Percentiles rank a stretch among this genome's conserved stretches.
These are phyloP conservation scores for Xylaria sp. DNA, from an alignment of 2,329 filamentous ascomycete species.

Conservation along the genomic window DNA sequence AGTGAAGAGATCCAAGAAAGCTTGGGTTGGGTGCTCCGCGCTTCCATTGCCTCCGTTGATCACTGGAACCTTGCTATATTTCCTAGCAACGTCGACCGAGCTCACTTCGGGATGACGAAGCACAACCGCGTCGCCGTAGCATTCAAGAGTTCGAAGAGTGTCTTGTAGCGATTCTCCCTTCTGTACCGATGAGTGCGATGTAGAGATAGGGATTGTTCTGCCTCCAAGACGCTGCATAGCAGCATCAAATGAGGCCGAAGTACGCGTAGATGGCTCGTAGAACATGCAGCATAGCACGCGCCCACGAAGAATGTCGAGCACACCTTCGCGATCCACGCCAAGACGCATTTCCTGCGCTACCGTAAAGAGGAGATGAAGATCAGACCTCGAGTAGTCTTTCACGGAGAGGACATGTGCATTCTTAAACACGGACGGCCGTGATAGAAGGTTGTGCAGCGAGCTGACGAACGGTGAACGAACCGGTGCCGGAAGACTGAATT, in stretches of 20 bases:
- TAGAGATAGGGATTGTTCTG: slow-evolving; percentile 82
- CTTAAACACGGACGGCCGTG: slow-evolving; percentile 84
- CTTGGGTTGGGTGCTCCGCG: slow-evolving; percentile 96
- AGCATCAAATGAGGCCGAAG: slow-evolving; percentile 94
- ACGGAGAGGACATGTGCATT: slow-evolving; percentile 91
- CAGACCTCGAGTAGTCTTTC: slow-evolving; percentile 85
- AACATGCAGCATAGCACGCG: slow-evolving; percentile 92
- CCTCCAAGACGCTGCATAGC: slow-evolving; percentile 98
- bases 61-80: slow-evolving; percentile 88
- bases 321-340: slow-evolving; percentile 90
- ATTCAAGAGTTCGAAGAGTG: slow-evolving; percentile 90
- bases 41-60: slow-evolving; percentile 98
- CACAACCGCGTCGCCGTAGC: slow-evolving; percentile 96
- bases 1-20: slow-evolving; percentile 96
- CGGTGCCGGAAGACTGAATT: slow-evolving; percentile 60
- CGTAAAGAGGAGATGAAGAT: slow-evolving; percentile 93
- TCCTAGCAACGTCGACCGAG: slow-evolving; percentile 83
- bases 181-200: slow-evolving; percentile 85
- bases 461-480: slow-evolving; percentile 65
- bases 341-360: slow-evolving; percentile 98
- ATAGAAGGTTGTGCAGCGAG: slow-evolving; percentile 77
- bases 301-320: slow-evolving; percentile 86
- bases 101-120: slow-evolving; percentile 88
- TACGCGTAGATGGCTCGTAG: slow-evolving; percentile 96
- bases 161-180: slow-evolving; percentile 97